A percentile compares a stretch with the other conserved stretches of the same genome.
Evolutionary conservation across 139 green algal genomes (phyloP).

Genomic region (Haematococcus lacustris): DNA sequence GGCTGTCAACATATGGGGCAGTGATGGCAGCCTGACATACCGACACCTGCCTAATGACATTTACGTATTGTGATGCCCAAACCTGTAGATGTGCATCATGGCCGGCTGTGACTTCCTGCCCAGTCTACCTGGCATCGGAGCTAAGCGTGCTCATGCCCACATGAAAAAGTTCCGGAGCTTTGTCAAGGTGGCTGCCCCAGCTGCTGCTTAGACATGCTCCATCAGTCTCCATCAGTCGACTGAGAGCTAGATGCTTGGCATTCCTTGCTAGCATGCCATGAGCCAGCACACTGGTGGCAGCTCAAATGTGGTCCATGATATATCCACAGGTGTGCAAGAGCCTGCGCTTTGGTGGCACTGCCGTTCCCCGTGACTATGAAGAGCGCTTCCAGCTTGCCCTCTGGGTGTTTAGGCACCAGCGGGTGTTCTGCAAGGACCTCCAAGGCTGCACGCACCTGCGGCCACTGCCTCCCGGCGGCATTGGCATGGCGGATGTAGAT

Average conservation of each 20-base stretch:
- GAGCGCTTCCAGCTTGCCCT: conserved; percentile 74
- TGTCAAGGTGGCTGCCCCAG: conserved; percentile 67
- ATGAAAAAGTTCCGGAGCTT: conserved; percentile 63
- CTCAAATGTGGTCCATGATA: too few relatives aligned
- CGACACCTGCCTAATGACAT: too few relatives aligned
- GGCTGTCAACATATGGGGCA: too few relatives aligned
- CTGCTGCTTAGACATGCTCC: too few relatives aligned
- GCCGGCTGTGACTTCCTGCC: conserved; percentile 94
- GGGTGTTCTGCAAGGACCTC: conserved; percentile 65
- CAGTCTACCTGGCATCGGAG: conserved; percentile 69
- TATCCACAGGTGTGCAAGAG: conserved; percentile 62
- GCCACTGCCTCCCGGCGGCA: conserved; percentile 46
- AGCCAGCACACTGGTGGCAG: background rate
- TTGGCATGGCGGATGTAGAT: conserved; percentile 43
- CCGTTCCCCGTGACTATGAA: conserved; percentile 75
- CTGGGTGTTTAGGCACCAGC: conserved; percentile 88
- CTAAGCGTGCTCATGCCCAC: conserved; percentile 84
- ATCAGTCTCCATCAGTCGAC: too few relatives aligned
- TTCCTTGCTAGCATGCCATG: too few relatives aligned
- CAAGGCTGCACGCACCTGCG: conserved; percentile 56
- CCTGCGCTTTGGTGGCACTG: conserved; percentile 62
- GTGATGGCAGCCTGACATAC: too few relatives aligned
- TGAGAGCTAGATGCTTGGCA: too few relatives aligned
- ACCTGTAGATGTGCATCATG: conserved; percentile 87
- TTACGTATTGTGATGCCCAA: too few relatives aligned